These are phyloP conservation scores for Platanthera zijinensis DNA, from an alignment of 106 monocot genomes.

Conservation along the genomic window DNA sequence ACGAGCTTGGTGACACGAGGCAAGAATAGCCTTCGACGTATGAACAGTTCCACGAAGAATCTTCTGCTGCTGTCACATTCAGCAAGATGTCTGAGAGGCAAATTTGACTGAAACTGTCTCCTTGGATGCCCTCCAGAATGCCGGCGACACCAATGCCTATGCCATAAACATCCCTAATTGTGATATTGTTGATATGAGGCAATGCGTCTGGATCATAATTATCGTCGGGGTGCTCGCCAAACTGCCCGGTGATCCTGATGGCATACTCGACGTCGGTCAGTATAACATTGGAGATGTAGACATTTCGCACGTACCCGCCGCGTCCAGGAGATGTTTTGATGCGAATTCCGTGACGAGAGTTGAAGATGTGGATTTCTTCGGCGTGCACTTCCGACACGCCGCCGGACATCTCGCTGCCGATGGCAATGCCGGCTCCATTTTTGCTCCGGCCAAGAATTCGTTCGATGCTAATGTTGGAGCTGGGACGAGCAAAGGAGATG, in stretches of 20 bases:
- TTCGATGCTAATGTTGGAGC: slow-evolving; percentile 54
- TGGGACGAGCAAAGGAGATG: slow-evolving; percentile 57
- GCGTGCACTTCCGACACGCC: slow-evolving; percentile 56
- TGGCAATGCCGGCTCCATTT: slow-evolving; percentile 55
- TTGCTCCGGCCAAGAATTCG: slow-evolving; percentile 24
- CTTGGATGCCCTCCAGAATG: slow-evolving; percentile 47
- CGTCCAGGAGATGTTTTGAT: slow-evolving; percentile 68
- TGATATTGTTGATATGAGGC: slow-evolving; percentile 38
- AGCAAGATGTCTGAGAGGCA: slow-evolving; percentile 51
- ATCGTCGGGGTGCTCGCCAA: slow-evolving; percentile 66
- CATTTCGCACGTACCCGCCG: slow-evolving; percentile 53
- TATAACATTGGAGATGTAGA: slow-evolving; percentile 34
- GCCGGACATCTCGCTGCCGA: slow-evolving; percentile 90
- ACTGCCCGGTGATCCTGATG: slow-evolving; percentile 49
- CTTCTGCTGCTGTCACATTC: slow-evolving; percentile 20
- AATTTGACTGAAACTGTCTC: slow-evolving; percentile 48
- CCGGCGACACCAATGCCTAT: slow-evolving; percentile 40
- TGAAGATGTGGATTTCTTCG: slow-evolving; percentile 31
- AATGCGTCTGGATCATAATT: slow-evolving; percentile 45
- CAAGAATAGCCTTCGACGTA: slow-evolving; percentile 48
- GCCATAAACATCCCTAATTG: slow-evolving; percentile 40
- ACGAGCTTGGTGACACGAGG: slow-evolving; percentile 46
- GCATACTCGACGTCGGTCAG: slow-evolving; percentile 44
- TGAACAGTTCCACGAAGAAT: slow-evolving; percentile 57
- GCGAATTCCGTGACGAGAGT: slow-evolving; percentile 56